These are phyloP conservation scores for Geotrichum fermentans DNA, from an alignment of 1,139 yeast species.

Conservation along the genomic window DNA sequence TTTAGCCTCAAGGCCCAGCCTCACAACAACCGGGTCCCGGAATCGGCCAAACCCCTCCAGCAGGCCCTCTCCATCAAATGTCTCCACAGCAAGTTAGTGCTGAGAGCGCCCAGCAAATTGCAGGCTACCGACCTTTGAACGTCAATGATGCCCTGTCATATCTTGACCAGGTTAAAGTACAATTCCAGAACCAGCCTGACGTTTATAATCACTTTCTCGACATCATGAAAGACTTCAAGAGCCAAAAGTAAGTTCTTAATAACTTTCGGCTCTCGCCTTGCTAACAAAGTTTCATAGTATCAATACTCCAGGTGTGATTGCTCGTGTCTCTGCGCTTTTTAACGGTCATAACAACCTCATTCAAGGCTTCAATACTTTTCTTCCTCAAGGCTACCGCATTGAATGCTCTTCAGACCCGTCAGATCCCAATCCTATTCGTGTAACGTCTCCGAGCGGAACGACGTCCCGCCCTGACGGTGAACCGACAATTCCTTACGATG, in stretches of 20 bases:
- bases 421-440: slow-evolving; percentile 89
- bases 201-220: slow-evolving; percentile 94
- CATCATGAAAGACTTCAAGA: slow-evolving; percentile 96
- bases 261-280: background rate
- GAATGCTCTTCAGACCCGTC: slow-evolving; percentile 87
- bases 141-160: slow-evolving; percentile 95
- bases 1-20: slow-evolving; percentile 11
- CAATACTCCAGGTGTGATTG: slow-evolving; percentile 98
- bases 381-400: slow-evolving; percentile 94
- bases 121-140: slow-evolving; percentile 73
- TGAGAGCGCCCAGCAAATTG: slow-evolving; percentile 28
- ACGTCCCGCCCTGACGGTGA: slow-evolving; percentile 59
- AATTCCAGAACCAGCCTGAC: slow-evolving; percentile 87
- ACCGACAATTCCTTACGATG: slow-evolving; percentile 20
- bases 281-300: slow-evolving; percentile 44
- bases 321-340: slow-evolving; percentile 83
- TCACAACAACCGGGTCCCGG: slow-evolving; percentile 19
- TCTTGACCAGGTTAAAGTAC: slow-evolving; percentile 90
- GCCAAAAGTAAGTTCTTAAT: slow-evolving; percentile 57
- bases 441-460: slow-evolving; percentile 92
- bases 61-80: slow-evolving; percentile 13
- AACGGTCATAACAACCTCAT: slow-evolving; percentile 89
- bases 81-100: slow-evolving; percentile 11
- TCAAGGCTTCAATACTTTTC: slow-evolving; percentile 94
- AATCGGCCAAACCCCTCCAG: slow-evolving; percentile 11